phyloP scores from a whole-genome alignment of 306 rosid genomes.

The Begonia masoniana region DNA sequence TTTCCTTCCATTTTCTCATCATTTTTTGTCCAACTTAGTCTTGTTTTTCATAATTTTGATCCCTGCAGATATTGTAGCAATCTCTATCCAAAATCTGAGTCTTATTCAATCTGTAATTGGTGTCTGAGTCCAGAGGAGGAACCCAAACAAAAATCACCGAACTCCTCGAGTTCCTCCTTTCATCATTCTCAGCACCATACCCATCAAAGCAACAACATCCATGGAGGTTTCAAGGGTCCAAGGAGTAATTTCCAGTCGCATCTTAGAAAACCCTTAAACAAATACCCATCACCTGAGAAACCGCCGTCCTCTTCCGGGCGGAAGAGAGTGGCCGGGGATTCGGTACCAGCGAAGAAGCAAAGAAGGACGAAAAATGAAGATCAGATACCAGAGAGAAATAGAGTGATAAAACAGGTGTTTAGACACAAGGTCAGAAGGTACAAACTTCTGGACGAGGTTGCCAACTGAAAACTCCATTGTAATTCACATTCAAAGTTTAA shows the following conservation, averaged over 20 bases:
- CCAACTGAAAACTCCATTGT: conserved; percentile 27
- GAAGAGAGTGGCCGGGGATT: conserved; percentile 2
- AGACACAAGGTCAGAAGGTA: conserved; percentile 92
- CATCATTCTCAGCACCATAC: conserved; percentile 13
- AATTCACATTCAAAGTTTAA: no score
- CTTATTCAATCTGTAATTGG: conserved; percentile 69
- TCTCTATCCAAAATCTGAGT: conserved; percentile 53
- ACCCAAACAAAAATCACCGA: conserved; percentile 45
- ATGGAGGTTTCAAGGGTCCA: no score
- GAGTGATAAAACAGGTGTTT: conserved; percentile 38
- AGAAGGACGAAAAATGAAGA: conserved; percentile 52
- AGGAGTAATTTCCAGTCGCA: not conserved
- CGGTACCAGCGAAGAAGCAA: conserved; percentile 22
- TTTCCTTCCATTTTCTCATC: no score
- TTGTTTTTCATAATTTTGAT: not conserved
- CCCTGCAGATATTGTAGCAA: conserved; percentile 73
- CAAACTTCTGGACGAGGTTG: conserved; percentile 92
- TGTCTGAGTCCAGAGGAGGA: conserved; percentile 53
- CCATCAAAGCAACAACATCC: no score
- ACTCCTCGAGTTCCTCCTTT: conserved; percentile 62
- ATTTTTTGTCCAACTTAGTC: no score
- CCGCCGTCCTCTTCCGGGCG: conserved; percentile 5
- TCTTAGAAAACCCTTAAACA: conserved; percentile 32
- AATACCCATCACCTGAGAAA: conserved; percentile 37
- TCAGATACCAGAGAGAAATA: conserved; percentile 23